Evolutionary conservation across 1,139 yeast species (phyloP).

Genomic region (Sugiyamaella paludigena): DNA sequence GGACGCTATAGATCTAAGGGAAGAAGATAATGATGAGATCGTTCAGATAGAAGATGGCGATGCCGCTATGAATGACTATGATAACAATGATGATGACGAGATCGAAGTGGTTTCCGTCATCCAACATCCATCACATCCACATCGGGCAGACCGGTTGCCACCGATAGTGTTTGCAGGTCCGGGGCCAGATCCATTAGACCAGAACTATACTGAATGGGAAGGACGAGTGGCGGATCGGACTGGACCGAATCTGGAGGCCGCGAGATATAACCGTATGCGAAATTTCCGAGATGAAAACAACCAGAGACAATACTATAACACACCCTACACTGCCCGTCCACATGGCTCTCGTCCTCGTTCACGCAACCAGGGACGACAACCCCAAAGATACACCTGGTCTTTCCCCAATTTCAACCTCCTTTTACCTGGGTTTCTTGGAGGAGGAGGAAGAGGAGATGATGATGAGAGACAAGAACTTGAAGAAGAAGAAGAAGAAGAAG

Average conservation of each 20-base stretch:
- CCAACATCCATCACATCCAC: neutral
- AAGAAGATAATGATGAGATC: too few relatives aligned
- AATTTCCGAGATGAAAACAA: too few relatives aligned
- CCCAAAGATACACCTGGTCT: neutral
- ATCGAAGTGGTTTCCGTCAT: constrained; percentile 10
- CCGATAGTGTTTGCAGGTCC: neutral
- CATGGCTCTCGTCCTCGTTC: too few relatives aligned
- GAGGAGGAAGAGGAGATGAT: too few relatives aligned
- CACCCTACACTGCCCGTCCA: too few relatives aligned
- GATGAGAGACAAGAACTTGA: neutral
- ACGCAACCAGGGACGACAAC: neutral
- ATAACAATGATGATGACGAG: neutral
- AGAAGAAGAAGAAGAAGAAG: neutral
- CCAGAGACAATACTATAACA: too few relatives aligned
- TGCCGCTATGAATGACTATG: neutral
- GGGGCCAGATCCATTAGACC: too few relatives aligned
- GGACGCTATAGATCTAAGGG: too few relatives aligned
- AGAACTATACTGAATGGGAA: neutral
- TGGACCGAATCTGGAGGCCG: too few relatives aligned
- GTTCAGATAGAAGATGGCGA: neutral
- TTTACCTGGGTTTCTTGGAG: neutral
- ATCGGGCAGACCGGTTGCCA: neutral
- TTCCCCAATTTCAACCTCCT: neutral
- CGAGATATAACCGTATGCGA: too few relatives aligned
- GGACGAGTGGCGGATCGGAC: too few relatives aligned